Evolutionary conservation across 139 green algal genomes (phyloP).

Genomic region (Micromonas commoda): DNA sequence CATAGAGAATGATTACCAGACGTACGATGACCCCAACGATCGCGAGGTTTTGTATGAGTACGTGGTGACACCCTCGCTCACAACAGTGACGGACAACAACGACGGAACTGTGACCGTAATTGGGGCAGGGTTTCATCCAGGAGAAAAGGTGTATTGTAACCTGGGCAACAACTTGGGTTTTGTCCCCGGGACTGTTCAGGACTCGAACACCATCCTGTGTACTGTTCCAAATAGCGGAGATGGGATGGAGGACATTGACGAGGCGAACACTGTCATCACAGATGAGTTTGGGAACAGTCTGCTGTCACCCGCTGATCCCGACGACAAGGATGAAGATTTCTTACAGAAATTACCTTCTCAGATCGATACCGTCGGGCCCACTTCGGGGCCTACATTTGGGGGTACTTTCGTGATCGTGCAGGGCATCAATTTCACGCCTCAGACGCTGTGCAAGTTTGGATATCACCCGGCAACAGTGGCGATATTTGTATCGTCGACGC

Average conservation of each 20-base stretch:
- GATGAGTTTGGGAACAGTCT: neutral
- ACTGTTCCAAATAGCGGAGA: neutral
- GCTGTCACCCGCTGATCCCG: neutral
- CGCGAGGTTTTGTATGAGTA: neutral
- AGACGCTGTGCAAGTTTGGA: conserved; percentile 9
- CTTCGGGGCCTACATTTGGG: neutral
- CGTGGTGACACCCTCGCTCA: neutral
- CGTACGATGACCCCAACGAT: neutral
- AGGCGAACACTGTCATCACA: neutral
- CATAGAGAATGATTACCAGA: neutral
- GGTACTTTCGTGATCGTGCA: neutral
- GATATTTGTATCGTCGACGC: neutral
- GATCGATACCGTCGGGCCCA: too few species aligned
- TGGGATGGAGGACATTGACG: neutral
- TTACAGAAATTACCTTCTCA: too few species aligned
- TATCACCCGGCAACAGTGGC: neutral
- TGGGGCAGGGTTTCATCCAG: conserved; percentile 1
- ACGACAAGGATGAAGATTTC: neutral
- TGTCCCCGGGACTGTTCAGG: neutral
- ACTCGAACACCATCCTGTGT: neutral
- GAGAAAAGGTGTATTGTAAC: conserved; percentile 11
- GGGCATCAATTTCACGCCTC: neutral
- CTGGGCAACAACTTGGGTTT: neutral
- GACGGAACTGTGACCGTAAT: conserved; percentile 11
- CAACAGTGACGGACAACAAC: conserved; percentile 6